A percentile compares a stretch with the other conserved stretches of the same genome.
These are phyloP conservation scores for Intubia oerlemansii DNA, from an alignment of 2,329 filamentous ascomycete genomes.

Conservation along the genomic window DNA sequence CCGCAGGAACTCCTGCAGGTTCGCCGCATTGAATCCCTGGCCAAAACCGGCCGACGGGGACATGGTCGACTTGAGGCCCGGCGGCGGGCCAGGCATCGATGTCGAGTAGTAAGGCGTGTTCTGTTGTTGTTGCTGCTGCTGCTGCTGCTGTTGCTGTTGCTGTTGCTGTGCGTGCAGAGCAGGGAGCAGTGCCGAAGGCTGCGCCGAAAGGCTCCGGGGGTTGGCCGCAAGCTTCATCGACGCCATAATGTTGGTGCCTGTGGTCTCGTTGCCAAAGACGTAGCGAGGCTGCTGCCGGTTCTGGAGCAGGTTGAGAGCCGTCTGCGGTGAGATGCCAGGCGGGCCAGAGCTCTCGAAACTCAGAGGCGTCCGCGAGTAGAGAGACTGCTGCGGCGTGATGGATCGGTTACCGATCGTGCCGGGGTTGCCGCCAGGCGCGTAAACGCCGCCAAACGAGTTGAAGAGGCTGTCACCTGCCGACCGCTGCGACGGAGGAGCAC, in stretches of 20 bases:
- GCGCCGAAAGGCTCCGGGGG: conserved; percentile 62
- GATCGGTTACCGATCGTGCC: conserved; percentile 9
- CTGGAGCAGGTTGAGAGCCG: conserved; percentile 30
- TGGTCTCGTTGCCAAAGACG: conserved; percentile 63
- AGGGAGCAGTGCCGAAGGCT: conserved; percentile 68
- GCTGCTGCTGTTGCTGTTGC: no score
- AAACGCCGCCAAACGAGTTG: conserved; percentile 26
- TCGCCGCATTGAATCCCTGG: conserved; percentile 66
- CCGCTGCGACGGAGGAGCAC: conserved; percentile 56
- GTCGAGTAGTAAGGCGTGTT: conserved; percentile 58
- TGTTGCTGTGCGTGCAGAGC: conserved; percentile 36
- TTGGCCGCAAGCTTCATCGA: conserved; percentile 61
- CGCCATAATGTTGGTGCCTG: conserved; percentile 32
- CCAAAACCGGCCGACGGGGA: conserved; percentile 91
- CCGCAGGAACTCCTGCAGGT: no score
- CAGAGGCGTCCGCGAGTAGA: conserved; percentile 42
- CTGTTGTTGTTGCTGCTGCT: no score
- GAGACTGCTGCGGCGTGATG: conserved; percentile 12
- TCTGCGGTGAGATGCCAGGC: conserved; percentile 7
- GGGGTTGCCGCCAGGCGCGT: conserved; percentile 19
- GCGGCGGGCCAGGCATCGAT: conserved; percentile 80
- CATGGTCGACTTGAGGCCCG: conserved; percentile 82
- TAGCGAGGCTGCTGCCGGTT: conserved; percentile 71
- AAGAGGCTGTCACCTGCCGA: conserved; percentile 29
- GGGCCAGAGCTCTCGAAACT: conserved; percentile 30